These are phyloP conservation scores for Acmispon strigosus DNA, from an alignment of 306 rosid species.

Conservation along the genomic window DNA sequence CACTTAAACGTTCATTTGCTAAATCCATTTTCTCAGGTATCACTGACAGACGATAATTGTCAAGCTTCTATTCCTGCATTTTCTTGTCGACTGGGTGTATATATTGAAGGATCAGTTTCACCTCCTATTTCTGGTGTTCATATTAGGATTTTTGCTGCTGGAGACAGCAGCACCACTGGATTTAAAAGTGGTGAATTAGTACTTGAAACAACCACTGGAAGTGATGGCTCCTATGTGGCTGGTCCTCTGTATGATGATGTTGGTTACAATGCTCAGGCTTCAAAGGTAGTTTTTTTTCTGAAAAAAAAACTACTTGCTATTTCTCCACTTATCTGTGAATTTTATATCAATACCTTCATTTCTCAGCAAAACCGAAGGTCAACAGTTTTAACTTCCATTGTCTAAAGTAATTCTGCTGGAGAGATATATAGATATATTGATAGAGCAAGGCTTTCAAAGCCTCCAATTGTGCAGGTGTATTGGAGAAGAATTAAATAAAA, in stretches of 20 bases:
- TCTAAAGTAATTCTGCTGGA: neutral
- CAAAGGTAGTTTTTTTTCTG: constrained; percentile 48
- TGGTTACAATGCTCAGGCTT: constrained; percentile 66
- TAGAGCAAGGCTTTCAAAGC: too few relatives aligned
- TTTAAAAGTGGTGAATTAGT: constrained; percentile 67
- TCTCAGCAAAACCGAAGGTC: constrained; percentile 3
- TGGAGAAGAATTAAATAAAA: too few relatives aligned
- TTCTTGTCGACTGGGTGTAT: constrained; percentile 67
- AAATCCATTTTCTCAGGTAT: constrained; percentile 42
- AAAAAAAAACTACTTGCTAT: neutral
- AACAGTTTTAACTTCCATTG: neutral
- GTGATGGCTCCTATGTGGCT: constrained; percentile 66
- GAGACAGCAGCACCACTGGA: constrained; percentile 57
- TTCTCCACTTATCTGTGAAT: constrained; percentile 4
- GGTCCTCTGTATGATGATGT: constrained; percentile 91
- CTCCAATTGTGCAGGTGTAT: too few relatives aligned
- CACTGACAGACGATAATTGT: constrained; percentile 67
- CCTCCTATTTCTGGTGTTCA: constrained; percentile 82
- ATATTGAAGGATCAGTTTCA: constrained; percentile 78
- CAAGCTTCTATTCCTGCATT: constrained; percentile 71
- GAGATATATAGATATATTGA: neutral
- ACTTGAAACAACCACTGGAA: constrained; percentile 68
- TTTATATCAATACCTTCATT: neutral
- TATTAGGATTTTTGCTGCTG: constrained; percentile 67
- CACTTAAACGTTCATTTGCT: constrained; percentile 15